A percentile compares a stretch with the other conserved stretches of the same genome.
Evolutionary conservation across 805 yeast genomes (phyloP).

Genomic region (Yarrowia divulgata): DNA sequence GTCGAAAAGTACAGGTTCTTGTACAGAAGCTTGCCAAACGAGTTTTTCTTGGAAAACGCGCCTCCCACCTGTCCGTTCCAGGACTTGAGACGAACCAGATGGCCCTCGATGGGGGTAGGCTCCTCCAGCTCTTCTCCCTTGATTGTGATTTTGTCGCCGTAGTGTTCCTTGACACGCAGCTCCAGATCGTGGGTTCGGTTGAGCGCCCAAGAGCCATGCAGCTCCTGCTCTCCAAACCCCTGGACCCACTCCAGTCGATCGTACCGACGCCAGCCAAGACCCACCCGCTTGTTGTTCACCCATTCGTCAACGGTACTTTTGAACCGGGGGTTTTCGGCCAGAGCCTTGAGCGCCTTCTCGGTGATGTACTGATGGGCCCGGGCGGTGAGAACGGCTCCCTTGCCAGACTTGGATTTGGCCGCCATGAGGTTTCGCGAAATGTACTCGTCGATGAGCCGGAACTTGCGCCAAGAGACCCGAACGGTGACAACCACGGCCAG

Average conservation of each 20-base stretch:
- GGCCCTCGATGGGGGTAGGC: slow-evolving; percentile 85
- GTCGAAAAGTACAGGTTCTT: slow-evolving; percentile 70
- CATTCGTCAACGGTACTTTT: slow-evolving; percentile 39
- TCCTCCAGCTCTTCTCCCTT: slow-evolving; percentile 53
- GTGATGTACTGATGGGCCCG: slow-evolving; percentile 51
- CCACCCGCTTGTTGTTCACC: slow-evolving; percentile 50
- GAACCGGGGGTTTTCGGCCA: slow-evolving; percentile 45
- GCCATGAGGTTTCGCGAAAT: slow-evolving; percentile 18
- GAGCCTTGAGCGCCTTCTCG: slow-evolving; percentile 51
- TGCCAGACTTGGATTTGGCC: background rate
- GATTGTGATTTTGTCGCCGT: slow-evolving; percentile 45
- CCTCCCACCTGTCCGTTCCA: slow-evolving; percentile 53
- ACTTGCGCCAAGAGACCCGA: slow-evolving; percentile 54
- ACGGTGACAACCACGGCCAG: slow-evolving; percentile 57
- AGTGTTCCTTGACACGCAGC: slow-evolving; percentile 54
- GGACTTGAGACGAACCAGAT: slow-evolving; percentile 63
- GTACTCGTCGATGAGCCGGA: slow-evolving; percentile 37
- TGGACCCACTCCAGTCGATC: slow-evolving; percentile 78
- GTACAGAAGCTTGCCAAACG: slow-evolving; percentile 55
- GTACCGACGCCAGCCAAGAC: slow-evolving; percentile 69
- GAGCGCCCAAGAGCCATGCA: slow-evolving; percentile 57
- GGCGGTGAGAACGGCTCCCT: slow-evolving; percentile 5
- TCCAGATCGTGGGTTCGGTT: slow-evolving; percentile 64
- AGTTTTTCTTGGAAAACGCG: slow-evolving; percentile 7
- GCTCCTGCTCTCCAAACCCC: slow-evolving; percentile 54